phyloP scores from a whole-genome alignment of 2,329 filamentous ascomycete species.

The Alternaria triticina region DNA sequence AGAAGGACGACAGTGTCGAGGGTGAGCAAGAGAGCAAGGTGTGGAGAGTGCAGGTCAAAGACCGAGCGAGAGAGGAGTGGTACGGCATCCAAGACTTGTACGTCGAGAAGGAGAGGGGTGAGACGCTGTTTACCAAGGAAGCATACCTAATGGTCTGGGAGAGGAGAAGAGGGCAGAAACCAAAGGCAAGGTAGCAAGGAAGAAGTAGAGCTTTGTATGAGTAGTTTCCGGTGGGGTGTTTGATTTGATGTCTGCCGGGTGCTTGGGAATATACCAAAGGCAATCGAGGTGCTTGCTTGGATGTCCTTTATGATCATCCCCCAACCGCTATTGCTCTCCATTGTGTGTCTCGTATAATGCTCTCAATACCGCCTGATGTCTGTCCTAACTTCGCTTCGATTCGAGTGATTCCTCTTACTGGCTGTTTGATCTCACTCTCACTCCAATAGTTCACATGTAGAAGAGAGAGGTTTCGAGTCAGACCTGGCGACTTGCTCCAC shows the following conservation, averaged over 20 bases:
- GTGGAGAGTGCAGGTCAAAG: conserved; percentile 90
- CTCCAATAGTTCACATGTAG: neutral
- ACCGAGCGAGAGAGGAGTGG: conserved; percentile 85
- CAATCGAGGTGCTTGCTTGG: neutral
- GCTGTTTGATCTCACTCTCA: neutral
- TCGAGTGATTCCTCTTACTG: neutral
- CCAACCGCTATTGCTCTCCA: neutral
- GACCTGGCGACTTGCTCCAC: neutral
- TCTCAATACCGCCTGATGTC: neutral
- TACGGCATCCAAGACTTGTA: conserved; percentile 92
- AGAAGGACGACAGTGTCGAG: conserved; percentile 80
- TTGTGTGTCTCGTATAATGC: neutral
- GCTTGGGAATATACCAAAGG: neutral
- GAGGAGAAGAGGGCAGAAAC: conserved; percentile 63
- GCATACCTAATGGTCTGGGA: conserved; percentile 98
- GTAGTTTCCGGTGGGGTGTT: neutral
- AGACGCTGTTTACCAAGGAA: conserved; percentile 91
- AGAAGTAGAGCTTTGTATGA: neutral
- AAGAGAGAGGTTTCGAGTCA: neutral
- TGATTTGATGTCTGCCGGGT: neutral
- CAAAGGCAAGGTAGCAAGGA: neutral
- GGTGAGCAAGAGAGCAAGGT: conserved; percentile 91
- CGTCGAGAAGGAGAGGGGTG: conserved; percentile 86
- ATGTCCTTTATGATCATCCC: neutral
- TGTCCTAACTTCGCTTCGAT: neutral